phyloP scores from a whole-genome alignment of 306 rosid genomes.

The Medicago ruthenica region DNA sequence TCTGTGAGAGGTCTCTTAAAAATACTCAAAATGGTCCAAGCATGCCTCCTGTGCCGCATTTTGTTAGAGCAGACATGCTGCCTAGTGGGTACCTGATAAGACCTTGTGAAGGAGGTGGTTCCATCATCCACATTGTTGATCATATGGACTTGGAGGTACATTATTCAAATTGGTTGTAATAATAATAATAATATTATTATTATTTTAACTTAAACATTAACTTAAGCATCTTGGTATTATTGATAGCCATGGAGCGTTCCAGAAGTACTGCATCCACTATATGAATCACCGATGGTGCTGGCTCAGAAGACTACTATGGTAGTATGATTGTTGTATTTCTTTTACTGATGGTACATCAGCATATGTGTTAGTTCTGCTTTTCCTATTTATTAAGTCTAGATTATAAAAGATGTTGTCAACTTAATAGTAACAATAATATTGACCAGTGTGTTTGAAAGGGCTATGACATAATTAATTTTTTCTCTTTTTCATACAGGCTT shows the following conservation, averaged over 20 bases:
- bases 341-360: constrained; percentile 13
- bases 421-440: not conserved
- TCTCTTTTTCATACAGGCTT: constrained; percentile 57
- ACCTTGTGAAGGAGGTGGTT: too few relatives aligned
- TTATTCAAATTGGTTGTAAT: not conserved
- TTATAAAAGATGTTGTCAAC: constrained; percentile 8
- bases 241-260: constrained; percentile 95
- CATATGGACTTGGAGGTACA: constrained; percentile 91
- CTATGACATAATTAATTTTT: not conserved
- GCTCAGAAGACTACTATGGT: constrained; percentile 98
- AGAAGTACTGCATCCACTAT: constrained; percentile 90
- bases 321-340: constrained; percentile 54
- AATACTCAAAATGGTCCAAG: constrained; percentile 95
- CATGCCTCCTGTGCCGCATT: too few relatives aligned
- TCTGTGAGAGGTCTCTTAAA: constrained; percentile 93
- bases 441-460: not conserved
- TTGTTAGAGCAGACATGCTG: too few relatives aligned
- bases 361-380: constrained; percentile 4
- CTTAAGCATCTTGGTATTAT: constrained; percentile 31
- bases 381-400: constrained; percentile 3
- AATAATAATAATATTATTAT: not conserved
- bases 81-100: too few relatives aligned
- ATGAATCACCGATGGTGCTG: constrained; percentile 86
- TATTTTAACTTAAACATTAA: constrained; percentile 18
- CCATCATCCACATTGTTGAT: too few relatives aligned